Conservation (phyloP, 768 basidiomycete genomes). For the Mycena alexandri region DNA sequence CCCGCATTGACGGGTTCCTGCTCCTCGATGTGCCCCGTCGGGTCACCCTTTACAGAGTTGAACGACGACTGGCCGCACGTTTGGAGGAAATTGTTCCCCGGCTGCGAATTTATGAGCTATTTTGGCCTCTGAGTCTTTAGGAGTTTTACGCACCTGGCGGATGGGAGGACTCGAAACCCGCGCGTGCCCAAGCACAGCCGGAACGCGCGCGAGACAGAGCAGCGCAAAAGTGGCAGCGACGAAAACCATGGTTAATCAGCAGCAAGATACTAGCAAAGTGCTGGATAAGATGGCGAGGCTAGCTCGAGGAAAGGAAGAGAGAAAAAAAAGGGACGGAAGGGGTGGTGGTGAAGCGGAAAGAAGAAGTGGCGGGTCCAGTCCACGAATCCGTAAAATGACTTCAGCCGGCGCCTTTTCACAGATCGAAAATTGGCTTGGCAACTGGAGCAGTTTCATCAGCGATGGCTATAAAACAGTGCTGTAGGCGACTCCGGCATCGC, state of each 20-base stretch:
- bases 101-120: constrained; percentile 6
- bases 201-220: constrained; percentile 24
- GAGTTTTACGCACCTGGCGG: constrained; percentile 25
- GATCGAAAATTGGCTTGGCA: neutral
- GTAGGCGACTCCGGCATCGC: neutral
- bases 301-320: constrained; percentile 27
- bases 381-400: neutral
- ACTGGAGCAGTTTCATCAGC: neutral
- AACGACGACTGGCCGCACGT: constrained; percentile 35
- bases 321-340: neutral
- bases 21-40: constrained; percentile 38
- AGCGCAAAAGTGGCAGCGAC: constrained; percentile 22
- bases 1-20: constrained; percentile 37
- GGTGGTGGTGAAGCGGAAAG: neutral
- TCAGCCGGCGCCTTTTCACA: neutral
- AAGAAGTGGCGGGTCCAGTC: neutral
- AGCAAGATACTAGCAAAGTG: neutral
- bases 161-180: constrained; percentile 29
- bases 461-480: neutral
- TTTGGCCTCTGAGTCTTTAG: too few relatives aligned
- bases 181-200: constrained; percentile 29
- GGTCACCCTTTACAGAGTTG: constrained; percentile 20
- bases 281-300: constrained; percentile 31
- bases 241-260: constrained; percentile 20
- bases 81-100: constrained; percentile 23